Evolutionary conservation across 2,329 filamentous ascomycete genomes (phyloP).

Genomic region (Knoxdaviesia capensis): DNA sequence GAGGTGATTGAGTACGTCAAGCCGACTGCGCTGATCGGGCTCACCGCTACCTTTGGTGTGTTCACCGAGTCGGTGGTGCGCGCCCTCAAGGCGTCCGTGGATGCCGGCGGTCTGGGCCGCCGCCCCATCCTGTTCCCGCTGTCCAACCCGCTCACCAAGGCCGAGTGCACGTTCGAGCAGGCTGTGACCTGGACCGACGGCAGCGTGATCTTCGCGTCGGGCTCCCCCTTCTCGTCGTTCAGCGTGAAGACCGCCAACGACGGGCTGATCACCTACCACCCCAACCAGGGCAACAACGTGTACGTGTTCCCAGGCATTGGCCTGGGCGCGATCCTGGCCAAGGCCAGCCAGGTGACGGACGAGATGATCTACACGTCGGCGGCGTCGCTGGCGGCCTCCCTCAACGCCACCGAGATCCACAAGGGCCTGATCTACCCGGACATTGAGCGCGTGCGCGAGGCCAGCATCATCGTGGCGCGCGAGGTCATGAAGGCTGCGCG

Average conservation of each 20-base stretch:
- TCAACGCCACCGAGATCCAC: slow-evolving; percentile 64
- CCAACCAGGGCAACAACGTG: slow-evolving; percentile 69
- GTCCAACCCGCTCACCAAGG: slow-evolving; percentile 89
- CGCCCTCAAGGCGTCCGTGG: slow-evolving; percentile 43
- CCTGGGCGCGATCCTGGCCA: slow-evolving; percentile 78
- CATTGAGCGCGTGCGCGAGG: slow-evolving; percentile 79
- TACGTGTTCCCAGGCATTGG: slow-evolving; percentile 97
- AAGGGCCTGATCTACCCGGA: slow-evolving; percentile 78
- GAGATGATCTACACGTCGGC: slow-evolving; percentile 95
- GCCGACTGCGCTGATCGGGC: slow-evolving; percentile 82
- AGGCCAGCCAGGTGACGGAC: slow-evolving; percentile 72
- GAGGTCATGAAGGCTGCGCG: slow-evolving; percentile 89
- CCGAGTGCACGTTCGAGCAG: slow-evolving; percentile 86
- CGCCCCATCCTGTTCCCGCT: slow-evolving; percentile 88
- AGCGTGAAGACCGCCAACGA: slow-evolving; percentile 40
- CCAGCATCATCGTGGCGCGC: slow-evolving; percentile 66
- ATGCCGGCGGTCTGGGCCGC: slow-evolving; percentile 46
- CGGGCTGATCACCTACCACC: slow-evolving; percentile 45
- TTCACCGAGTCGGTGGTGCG: slow-evolving; percentile 78
- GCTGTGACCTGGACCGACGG: slow-evolving; percentile 83
- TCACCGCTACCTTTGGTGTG: slow-evolving; percentile 84
- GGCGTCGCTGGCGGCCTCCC: slow-evolving; percentile 54
- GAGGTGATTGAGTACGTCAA: slow-evolving; percentile 89
- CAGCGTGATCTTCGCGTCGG: slow-evolving; percentile 80
- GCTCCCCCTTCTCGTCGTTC: slow-evolving; percentile 70